phyloP scores from a whole-genome alignment of 805 yeast genomes.

The Zygosaccharomyces pseudorouxii region DNA sequence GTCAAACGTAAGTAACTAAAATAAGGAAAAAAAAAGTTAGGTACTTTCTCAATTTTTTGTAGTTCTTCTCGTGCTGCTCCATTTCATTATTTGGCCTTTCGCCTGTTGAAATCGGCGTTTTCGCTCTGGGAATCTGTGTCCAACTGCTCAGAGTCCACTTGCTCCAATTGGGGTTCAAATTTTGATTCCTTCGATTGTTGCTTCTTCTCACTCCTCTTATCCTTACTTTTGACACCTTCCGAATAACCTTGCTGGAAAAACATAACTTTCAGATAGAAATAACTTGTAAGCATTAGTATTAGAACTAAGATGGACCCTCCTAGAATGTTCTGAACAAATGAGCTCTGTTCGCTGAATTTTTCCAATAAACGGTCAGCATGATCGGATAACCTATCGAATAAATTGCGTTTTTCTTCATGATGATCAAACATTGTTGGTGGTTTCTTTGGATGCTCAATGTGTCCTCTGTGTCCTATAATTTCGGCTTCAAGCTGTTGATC shows the following conservation, averaged over 20 bases:
- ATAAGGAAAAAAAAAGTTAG: neutral
- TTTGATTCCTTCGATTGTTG: neutral
- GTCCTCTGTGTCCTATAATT: neutral
- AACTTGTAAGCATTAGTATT: neutral
- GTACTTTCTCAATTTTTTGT: neutral
- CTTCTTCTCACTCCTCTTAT: neutral
- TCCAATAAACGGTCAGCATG: neutral
- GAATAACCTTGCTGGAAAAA: slow-evolving; percentile 1
- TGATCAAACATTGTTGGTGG: neutral
- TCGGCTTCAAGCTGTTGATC: slow-evolving; percentile 37
- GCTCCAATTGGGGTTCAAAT: neutral
- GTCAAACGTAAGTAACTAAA: neutral
- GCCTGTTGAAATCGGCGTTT: neutral
- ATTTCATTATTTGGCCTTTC: neutral
- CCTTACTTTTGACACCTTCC: neutral
- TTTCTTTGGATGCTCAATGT: neutral
- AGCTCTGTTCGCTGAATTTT: slow-evolving; percentile 1
- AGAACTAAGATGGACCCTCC: slow-evolving; percentile 1
- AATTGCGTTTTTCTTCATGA: neutral
- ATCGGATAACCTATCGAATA: slow-evolving; percentile 1
- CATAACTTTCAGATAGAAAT: neutral
- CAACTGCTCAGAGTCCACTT: neutral
- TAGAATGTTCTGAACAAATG: slow-evolving; percentile 1
- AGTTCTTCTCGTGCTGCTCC: neutral
- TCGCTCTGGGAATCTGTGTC: neutral